Evolutionary conservation across 306 rosid species (phyloP), one percentile per base, ranked within the genome.

Genomic region (Purshia tridentata): DNA sequence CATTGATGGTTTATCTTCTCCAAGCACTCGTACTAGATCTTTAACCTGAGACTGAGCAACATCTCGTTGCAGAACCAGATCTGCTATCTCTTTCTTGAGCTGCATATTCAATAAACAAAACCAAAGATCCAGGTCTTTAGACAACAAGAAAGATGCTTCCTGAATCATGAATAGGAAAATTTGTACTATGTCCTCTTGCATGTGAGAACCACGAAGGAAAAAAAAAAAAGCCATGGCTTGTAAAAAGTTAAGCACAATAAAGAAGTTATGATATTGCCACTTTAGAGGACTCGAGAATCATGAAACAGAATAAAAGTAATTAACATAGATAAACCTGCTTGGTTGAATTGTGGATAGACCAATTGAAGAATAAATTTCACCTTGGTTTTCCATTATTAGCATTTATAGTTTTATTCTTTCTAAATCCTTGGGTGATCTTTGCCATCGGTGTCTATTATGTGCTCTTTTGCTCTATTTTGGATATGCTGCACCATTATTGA

Each of bases 51-150:
- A 80, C 46, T 87, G 91, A 53, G 97, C 96, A 79, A 80, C 77
- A 77, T 95, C 93, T 19, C 86, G 83, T 80, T 95, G 88, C 84
- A 79, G 46, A 16, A 86, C 71, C 51, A 90, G 73, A 67, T 92
- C 97, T 47, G 70, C 73, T 18, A 90, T 51, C 86, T 91, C 96
- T 77, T 83, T 86, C 85, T 81, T 90, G 66, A 95, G 93, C 99
- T 95, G 92, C 88, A 83, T 47, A 70, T 54, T 42, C 60, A 52
- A 54, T 51, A 62, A 44, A 75, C 42, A 69, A 65, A 73, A 54
- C 50, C 11, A 80, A 73, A 56, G 15, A 70, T 6, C 52, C 61
- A 70, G 62, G 48, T 29, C 35, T 65, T 50, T 16, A 61, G 45
- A n/a, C 45, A 72, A 56, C 56, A 46, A 72, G 8, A 18, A 40